These are phyloP conservation scores for Fraxinus greggii DNA, from an alignment of 305 asterid genomes.

Conservation along the genomic window DNA sequence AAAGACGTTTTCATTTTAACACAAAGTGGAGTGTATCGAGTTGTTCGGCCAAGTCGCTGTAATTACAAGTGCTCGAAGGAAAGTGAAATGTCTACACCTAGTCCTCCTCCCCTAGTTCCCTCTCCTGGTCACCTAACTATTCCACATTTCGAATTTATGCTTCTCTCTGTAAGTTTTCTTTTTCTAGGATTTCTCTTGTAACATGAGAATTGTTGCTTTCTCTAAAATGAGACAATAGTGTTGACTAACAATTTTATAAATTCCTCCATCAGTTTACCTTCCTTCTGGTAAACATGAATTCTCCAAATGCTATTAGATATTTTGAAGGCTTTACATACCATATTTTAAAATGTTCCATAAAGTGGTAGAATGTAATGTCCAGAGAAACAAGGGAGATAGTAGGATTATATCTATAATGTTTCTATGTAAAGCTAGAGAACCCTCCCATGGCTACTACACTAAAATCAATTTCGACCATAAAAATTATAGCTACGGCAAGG, in stretches of 20 bases:
- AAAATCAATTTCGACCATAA: not conserved
- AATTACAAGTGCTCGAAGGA: slow-evolving; percentile 67
- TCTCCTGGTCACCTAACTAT: slow-evolving; percentile 35
- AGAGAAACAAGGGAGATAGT: too few species aligned
- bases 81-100: slow-evolving; percentile 29
- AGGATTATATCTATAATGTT: not conserved
- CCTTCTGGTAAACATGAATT: too few species aligned
- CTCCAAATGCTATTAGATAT: not conserved
- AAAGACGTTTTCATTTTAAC: slow-evolving; percentile 68
- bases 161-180: slow-evolving; percentile 38
- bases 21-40: slow-evolving; percentile 66
- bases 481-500: too few species aligned
- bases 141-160: slow-evolving; percentile 29
- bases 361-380: too few species aligned
- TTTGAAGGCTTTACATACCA: not conserved
- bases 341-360: not conserved
- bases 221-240: not conserved
- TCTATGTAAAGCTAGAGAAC: not conserved
- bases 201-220: not conserved
- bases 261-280: not conserved
- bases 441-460: not conserved
- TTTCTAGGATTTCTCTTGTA: slow-evolving; percentile 38
- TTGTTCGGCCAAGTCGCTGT: slow-evolving; percentile 78
- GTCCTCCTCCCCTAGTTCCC: slow-evolving; percentile 39
- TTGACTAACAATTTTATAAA: not conserved